phyloP scores from a whole-genome alignment of 1,284 basidiomycete genomes.

The Heliocybe sulcata region DNA sequence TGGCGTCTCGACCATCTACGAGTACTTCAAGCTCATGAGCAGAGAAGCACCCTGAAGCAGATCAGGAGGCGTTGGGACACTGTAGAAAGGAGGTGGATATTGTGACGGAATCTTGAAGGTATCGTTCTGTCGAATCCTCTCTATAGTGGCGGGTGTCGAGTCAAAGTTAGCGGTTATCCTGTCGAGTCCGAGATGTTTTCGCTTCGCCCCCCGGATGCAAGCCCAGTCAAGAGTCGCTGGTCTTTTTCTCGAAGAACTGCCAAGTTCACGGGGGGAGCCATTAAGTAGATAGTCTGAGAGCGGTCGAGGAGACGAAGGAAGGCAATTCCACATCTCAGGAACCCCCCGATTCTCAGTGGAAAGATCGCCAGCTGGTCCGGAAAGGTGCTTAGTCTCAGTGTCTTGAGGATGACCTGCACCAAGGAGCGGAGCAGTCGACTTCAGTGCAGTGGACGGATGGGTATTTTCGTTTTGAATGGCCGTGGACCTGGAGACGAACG shows the following conservation, averaged over 20 bases:
- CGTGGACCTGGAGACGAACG: too few relatives aligned
- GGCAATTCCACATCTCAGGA: slow-evolving; percentile 16
- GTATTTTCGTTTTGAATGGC: too few relatives aligned
- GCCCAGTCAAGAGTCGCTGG: slow-evolving; percentile 39
- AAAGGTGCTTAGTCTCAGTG: neutral
- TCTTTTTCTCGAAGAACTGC: neutral
- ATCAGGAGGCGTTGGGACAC: neutral
- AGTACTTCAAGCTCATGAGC: neutral
- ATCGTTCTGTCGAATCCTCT: too few relatives aligned
- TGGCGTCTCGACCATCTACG: neutral
- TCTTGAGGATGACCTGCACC: too few relatives aligned
- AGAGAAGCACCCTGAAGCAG: neutral
- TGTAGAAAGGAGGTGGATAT: neutral
- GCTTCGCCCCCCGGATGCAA: slow-evolving; percentile 31
- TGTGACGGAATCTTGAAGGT: too few relatives aligned
- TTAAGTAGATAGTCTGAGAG: neutral
- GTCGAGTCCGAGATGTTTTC: slow-evolving; percentile 14
- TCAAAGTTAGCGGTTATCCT: neutral
- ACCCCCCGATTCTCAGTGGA: neutral
- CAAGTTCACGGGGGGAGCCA: neutral
- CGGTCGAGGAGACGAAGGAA: slow-evolving; percentile 13
- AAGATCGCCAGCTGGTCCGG: slow-evolving; percentile 5
- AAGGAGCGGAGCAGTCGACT: too few relatives aligned
- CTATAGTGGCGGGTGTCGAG: neutral
- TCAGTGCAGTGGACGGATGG: too few relatives aligned